Base-by-base conservation (phyloP, 768 basidiomycete genomes). In the Calocera cornea region DNA sequence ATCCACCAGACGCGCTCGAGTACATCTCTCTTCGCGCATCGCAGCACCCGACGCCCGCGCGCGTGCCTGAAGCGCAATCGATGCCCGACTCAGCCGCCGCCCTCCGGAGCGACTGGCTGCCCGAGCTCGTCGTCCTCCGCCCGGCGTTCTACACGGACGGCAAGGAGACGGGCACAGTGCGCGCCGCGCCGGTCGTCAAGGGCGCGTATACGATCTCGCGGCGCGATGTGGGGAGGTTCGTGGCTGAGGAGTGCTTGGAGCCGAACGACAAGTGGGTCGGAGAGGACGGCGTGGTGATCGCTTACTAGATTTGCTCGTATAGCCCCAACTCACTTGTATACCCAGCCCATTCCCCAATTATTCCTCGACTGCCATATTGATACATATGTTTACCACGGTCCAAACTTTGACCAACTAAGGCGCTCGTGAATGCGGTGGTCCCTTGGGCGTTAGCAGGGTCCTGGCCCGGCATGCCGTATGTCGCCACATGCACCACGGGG, bases 201-300 rank as follows among this genome's bases (percentile, higher is more conserved):
- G 68, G 74, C 11, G 77, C 77, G 2, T 88, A 80, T 72, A 82
- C 81, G n/a, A 73, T 89, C 2, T 85, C 86, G 41, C 79, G 87
- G 71, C 79, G 77, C 71, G 87, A 89, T 72, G 84, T 86, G 1
- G 84, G 83, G 0, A 85, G 88, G 76, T 88, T 88, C 74, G 71
- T 88, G 14, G 81, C 79, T 2, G 81, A 86, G 64, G 78, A 75
- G 0, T 71, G 81, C 22, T 44, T 77, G 50, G 41, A 79, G 24
- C 75, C 76, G 63, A 86, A 87, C 87, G 72, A 79, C 8, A 77
- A 83, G 65, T 86, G 78, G 78, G 75, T 79, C 69, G 81, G 83
- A 47, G 44, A 19, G 24, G 84, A 83, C 72, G 72, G 78, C n/a
- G 76, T 85, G 2, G 78, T 74, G 64, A 76, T 87, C 34, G 82